Base-by-base conservation (phyloP, 352 stramenopile species). In the Phytophthora europaea region DNA sequence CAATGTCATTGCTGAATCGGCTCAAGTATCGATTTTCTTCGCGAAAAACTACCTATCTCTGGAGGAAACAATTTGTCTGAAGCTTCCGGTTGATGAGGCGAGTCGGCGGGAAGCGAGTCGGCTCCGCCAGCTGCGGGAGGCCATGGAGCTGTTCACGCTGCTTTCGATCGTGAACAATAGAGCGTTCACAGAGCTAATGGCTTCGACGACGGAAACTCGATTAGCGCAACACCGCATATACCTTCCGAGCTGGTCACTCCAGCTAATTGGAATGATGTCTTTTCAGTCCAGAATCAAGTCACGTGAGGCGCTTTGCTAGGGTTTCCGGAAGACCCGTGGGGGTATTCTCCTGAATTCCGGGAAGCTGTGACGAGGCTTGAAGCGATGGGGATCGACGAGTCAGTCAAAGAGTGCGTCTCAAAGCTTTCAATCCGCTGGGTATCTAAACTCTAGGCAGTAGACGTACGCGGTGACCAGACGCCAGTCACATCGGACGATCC, bases 121-220 rank as follows among this genome's bases (percentile, higher is more conserved):
- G 38, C 8, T 61, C 3, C 36, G 53, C 28, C 36, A 13, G n/a
- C 20, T 63, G 18, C 34, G 57, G 18, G 57, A 63, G 20, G 38
- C 57, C 13, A 52, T 63, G 10, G 57, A 63, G 23, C 13, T 65
- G 13, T 65, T 65, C 28, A 65, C 13, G 22, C 23, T 31, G 4
- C 43, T 65, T 1, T 13, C 58, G 9, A 1, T 18, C 5, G 18
- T 65, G 38, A 22, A 45, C 26, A 40, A 36, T 13, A 16, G 9
- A 33, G 58, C 58, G 2, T 65, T 55, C 26, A 15, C 16, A 2
- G 20, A 31, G 7, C 55, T 65, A 6, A 12, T 48, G 33, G 12
- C 36, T 45, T 15, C 4, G 6, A 7, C 36, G 36, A 45, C 36
- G 36, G 36, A 15, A n/a, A 2, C 36, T 3, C 36, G 18, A 15